Conservation (phyloP, 179 eudicot genomes). For the Carnegiea gigantea region DNA sequence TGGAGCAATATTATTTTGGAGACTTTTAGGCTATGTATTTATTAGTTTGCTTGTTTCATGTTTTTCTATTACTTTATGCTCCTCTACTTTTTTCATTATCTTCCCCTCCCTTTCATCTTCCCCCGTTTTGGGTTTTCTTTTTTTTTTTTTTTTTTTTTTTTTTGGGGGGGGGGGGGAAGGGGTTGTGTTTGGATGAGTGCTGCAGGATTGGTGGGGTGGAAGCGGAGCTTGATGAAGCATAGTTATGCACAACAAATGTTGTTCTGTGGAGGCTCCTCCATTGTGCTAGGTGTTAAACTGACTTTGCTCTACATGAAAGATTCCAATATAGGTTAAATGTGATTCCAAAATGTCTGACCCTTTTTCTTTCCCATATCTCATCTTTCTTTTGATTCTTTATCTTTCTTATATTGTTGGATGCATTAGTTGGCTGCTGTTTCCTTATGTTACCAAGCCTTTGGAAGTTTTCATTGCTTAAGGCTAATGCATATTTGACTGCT, state of each 20-base stretch:
- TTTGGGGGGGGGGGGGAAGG: background rate
- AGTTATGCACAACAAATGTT: background rate
- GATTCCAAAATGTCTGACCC: background rate
- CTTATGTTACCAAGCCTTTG: background rate
- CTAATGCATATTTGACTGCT: conserved; percentile 1
- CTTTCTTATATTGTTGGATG: background rate
- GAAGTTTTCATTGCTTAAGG: conserved; percentile 4
- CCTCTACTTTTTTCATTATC: background rate
- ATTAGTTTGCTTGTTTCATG: background rate
- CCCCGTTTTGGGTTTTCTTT: background rate
- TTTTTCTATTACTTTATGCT: background rate
- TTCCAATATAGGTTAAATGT: background rate
- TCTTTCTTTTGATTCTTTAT: background rate
- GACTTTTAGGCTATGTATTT: background rate
- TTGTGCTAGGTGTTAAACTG: background rate
- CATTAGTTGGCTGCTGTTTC: background rate
- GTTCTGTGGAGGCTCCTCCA: conserved; percentile 4
- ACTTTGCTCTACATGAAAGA: background rate
- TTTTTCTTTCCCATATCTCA: background rate
- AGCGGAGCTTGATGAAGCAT: background rate
- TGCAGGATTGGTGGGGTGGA: background rate
- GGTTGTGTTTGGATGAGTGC: background rate
- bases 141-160: background rate
- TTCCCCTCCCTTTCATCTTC: background rate
- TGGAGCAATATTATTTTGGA: background rate